phyloP scores from a whole-genome alignment of 2,329 filamentous ascomycete genomes.

The Neofusicoccum kwambonambiense region DNA sequence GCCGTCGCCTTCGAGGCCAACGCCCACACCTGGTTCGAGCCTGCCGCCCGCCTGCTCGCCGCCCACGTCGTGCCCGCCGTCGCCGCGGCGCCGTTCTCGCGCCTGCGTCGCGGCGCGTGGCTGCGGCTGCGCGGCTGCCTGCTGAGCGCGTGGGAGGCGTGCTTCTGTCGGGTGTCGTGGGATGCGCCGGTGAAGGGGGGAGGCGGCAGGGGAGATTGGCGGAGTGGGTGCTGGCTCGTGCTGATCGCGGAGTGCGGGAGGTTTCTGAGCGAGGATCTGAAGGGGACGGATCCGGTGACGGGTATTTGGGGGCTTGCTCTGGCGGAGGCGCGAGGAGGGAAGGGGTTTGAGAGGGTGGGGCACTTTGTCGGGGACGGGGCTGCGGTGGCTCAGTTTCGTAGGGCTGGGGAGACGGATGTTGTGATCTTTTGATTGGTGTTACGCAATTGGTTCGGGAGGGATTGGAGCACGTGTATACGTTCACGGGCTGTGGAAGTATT shows the following conservation, averaged over 20 bases:
- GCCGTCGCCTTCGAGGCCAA: conserved; percentile 9
- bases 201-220: no score
- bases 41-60: neutral
- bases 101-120: neutral
- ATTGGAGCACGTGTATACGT: no score
- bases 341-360: neutral
- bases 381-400: neutral
- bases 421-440: neutral
- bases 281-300: neutral
- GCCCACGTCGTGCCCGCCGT: neutral
- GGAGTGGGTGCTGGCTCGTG: neutral
- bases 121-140: no score
- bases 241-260: neutral
- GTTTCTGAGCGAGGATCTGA: neutral
- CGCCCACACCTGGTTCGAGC: conserved; percentile 6
- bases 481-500: no score
- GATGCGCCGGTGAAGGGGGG: neutral
- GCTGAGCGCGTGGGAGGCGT: neutral
- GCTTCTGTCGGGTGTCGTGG: neutral
- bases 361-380: neutral
- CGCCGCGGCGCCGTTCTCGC: neutral
- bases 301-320: neutral
- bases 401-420: neutral
- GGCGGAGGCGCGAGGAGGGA: neutral
- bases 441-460: no score